phyloP scores from a whole-genome alignment of 1,139 yeast species.

The Pichia sp. region DNA sequence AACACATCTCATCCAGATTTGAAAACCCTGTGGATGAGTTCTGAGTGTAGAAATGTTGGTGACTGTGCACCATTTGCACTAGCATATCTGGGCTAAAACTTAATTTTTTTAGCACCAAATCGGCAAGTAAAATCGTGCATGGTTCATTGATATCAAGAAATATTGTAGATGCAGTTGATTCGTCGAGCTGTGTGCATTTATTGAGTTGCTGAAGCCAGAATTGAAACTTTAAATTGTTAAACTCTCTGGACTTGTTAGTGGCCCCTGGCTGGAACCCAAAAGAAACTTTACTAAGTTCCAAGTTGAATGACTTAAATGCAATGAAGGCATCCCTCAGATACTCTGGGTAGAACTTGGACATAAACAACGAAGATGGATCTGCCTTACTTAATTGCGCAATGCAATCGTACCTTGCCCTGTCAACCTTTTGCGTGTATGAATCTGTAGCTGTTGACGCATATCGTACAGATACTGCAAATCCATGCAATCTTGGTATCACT shows the following conservation, averaged over 20 bases:
- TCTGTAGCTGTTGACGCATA: slow-evolving; percentile 7
- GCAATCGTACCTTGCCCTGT: slow-evolving; percentile 40
- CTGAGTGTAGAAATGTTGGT: slow-evolving; percentile 44
- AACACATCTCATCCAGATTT: slow-evolving; percentile 52
- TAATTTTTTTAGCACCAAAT: slow-evolving; percentile 41
- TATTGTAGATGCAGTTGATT: slow-evolving; percentile 28
- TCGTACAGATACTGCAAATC: too few relatives aligned
- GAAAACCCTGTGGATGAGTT: slow-evolving; percentile 42
- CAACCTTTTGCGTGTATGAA: slow-evolving; percentile 19
- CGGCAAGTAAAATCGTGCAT: slow-evolving; percentile 48
- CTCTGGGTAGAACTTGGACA: slow-evolving; percentile 65
- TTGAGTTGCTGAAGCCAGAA: slow-evolving; percentile 54
- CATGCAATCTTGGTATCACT: too few relatives aligned
- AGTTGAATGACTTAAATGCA: slow-evolving; percentile 64
- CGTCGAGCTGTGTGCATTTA: slow-evolving; percentile 30
- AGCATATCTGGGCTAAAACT: slow-evolving; percentile 49
- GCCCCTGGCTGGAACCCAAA: slow-evolving; percentile 27
- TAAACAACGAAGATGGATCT: slow-evolving; percentile 61
- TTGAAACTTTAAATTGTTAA: slow-evolving; percentile 49
- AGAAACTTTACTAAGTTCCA: slow-evolving; percentile 58
- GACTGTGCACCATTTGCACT: slow-evolving; percentile 55
- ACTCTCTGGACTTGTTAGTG: slow-evolving; percentile 24
- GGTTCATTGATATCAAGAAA: slow-evolving; percentile 47
- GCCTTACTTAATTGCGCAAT: slow-evolving; percentile 31
- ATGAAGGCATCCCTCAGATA: slow-evolving; percentile 58